These are phyloP conservation scores for Paraurostyla sp. DNA, from an alignment of 73 alveolate species.

Conservation along the genomic window DNA sequence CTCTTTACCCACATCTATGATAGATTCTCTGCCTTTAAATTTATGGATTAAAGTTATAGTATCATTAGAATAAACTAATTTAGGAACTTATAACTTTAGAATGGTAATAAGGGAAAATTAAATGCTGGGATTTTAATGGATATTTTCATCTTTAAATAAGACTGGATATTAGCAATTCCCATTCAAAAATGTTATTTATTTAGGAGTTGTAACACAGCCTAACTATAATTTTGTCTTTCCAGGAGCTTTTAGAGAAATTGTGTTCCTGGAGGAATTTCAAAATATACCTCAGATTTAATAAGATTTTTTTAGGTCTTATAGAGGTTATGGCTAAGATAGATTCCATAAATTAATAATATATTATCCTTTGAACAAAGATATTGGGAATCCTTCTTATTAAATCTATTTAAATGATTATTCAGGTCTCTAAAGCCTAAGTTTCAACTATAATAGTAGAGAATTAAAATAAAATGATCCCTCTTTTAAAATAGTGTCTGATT, in stretches of 20 bases:
- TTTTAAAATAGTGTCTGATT: background rate
- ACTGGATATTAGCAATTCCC: background rate
- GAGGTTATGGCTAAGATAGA: slow-evolving; percentile 46
- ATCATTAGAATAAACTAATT: background rate
- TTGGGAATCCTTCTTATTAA: background rate
- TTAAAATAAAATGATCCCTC: background rate
- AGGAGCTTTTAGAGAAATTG: slow-evolving; percentile 38
- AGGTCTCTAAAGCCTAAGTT: background rate
- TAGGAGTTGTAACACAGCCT: background rate
- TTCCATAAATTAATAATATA: background rate
- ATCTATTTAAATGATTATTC: background rate
- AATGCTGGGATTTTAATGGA: background rate
- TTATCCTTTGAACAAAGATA: slow-evolving; percentile 9
- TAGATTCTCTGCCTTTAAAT: background rate
- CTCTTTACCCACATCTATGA: background rate
- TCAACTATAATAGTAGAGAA: background rate
- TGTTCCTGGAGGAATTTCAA: background rate
- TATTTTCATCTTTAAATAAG: background rate
- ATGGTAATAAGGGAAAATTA: background rate
- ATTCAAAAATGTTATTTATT: background rate
- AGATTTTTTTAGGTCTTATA: slow-evolving; percentile 10
- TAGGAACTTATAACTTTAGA: background rate
- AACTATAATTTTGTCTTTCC: slow-evolving; percentile 21
- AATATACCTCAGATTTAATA: background rate
- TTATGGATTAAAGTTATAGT: slow-evolving; percentile 3